These are phyloP conservation scores for Moricandia arvensis DNA, from an alignment of 345 rosid genomes.

Conservation along the genomic window DNA sequence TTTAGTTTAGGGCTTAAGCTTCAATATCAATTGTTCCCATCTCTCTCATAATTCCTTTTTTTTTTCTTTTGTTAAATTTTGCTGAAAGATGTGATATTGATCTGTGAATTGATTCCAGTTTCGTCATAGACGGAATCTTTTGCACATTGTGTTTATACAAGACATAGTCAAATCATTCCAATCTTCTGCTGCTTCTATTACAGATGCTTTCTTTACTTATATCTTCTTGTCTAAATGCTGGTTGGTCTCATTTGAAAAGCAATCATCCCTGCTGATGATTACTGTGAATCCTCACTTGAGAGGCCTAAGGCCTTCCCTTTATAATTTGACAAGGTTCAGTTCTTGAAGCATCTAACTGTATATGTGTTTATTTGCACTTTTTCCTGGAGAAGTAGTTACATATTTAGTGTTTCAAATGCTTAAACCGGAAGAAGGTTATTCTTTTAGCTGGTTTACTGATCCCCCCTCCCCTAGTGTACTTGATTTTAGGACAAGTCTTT, in stretches of 20 bases:
- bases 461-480: background rate
- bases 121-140: background rate
- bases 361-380: background rate
- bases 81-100: background rate
- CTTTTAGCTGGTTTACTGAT: background rate
- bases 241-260: background rate
- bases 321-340: background rate
- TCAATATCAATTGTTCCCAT: background rate
- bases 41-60: background rate
- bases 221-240: background rate
- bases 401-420: background rate
- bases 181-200: too few species aligned
- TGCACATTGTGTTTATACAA: background rate
- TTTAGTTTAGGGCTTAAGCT: conserved; percentile 3
- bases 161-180: background rate
- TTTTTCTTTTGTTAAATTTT: background rate
- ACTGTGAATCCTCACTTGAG: background rate
- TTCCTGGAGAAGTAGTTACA: background rate
- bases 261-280: background rate
- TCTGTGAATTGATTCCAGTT: background rate
- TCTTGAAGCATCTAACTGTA: background rate
- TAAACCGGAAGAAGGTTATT: background rate
- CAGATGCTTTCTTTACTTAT: background rate
- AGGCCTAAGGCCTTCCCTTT: background rate
- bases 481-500: background rate